These are phyloP conservation scores for Alternaria novae-zelandiae DNA, from an alignment of 2,329 filamentous ascomycete species.

Conservation along the genomic window DNA sequence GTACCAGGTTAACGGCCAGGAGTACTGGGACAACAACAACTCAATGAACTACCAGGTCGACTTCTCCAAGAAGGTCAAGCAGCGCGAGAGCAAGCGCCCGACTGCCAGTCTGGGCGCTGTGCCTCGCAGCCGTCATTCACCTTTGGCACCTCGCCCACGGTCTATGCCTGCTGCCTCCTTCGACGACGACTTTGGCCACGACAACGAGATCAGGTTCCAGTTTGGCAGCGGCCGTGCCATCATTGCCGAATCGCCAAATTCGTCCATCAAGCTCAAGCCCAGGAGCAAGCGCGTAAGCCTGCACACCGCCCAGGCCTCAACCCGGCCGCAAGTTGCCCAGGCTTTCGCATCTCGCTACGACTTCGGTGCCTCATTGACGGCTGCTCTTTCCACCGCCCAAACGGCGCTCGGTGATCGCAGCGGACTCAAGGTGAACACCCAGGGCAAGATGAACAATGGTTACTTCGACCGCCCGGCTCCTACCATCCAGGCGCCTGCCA, in stretches of 20 bases:
- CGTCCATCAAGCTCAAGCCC: slow-evolving; percentile 72
- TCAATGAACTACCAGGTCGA: slow-evolving; percentile 90
- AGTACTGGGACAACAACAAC: slow-evolving; percentile 95
- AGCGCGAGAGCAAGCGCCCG: slow-evolving; percentile 52
- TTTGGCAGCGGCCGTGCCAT: slow-evolving; percentile 50
- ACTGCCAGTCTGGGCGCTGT: slow-evolving; percentile 59
- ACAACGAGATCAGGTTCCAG: slow-evolving; percentile 57
- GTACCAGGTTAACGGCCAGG: slow-evolving; percentile 81
- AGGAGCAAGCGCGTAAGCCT: slow-evolving; percentile 67
- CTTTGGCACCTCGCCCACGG: slow-evolving; percentile 54
- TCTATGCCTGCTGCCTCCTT: slow-evolving; percentile 59
- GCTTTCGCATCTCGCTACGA: slow-evolving; percentile 94
- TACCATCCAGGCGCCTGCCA: slow-evolving; percentile 41
- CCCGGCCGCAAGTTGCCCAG: slow-evolving; percentile 63
- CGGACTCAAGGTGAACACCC: slow-evolving; percentile 47
- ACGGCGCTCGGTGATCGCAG: slow-evolving; percentile 65
- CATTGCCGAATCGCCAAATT: slow-evolving; percentile 65
- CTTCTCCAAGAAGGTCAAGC: slow-evolving; percentile 79
- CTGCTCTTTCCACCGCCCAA: slow-evolving; percentile 78
- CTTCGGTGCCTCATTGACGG: slow-evolving; percentile 88
- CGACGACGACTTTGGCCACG: slow-evolving; percentile 73
- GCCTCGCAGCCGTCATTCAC: slow-evolving; percentile 57
- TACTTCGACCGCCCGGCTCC: slow-evolving; percentile 51
- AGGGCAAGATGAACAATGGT: slow-evolving; percentile 26
- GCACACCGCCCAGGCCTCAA: slow-evolving; percentile 62